These are phyloP conservation scores for Saccharomyces hybrid DNA, from an alignment of 1,139 yeast genomes.

Conservation along the genomic window DNA sequence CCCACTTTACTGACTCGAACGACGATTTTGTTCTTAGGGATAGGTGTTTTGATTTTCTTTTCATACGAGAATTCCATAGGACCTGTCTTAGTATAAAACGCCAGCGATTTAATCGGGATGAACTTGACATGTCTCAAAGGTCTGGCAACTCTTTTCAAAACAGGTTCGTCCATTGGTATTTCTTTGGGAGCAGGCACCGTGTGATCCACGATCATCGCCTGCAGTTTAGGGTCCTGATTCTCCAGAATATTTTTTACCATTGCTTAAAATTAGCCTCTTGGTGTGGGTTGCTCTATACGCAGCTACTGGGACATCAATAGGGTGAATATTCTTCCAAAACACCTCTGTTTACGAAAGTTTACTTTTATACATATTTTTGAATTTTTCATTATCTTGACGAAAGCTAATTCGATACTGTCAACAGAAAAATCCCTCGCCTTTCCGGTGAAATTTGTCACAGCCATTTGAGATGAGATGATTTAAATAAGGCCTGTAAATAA, in stretches of 20 bases:
- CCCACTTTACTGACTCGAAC: slow-evolving; percentile 41
- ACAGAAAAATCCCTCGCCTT: slow-evolving; percentile 1
- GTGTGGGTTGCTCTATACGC: background rate
- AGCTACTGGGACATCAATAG: background rate
- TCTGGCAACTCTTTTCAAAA: slow-evolving; percentile 34
- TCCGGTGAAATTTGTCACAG: slow-evolving; percentile 3
- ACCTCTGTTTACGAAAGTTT: background rate
- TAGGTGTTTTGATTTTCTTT: slow-evolving; percentile 36
- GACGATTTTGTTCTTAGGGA: slow-evolving; percentile 42
- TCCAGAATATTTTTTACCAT: slow-evolving; percentile 3
- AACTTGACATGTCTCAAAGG: slow-evolving; percentile 37
- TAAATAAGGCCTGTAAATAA: background rate
- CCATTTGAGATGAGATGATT: background rate
- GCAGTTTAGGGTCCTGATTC: slow-evolving; percentile 13
- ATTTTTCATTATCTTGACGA: background rate
- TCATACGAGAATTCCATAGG: slow-evolving; percentile 38
- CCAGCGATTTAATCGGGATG: slow-evolving; percentile 35
- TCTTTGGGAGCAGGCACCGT: slow-evolving; percentile 19
- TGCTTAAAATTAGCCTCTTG: slow-evolving; percentile 1
- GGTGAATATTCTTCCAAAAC: background rate
- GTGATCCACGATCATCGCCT: slow-evolving; percentile 11
- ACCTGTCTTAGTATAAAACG: slow-evolving; percentile 32
- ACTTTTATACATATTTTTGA: background rate
- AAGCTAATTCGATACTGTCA: background rate
- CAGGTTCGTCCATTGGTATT: slow-evolving; percentile 15